Conservation (phyloP, 2,329 filamentous ascomycete species). For the Botryotinia convoluta region DNA sequence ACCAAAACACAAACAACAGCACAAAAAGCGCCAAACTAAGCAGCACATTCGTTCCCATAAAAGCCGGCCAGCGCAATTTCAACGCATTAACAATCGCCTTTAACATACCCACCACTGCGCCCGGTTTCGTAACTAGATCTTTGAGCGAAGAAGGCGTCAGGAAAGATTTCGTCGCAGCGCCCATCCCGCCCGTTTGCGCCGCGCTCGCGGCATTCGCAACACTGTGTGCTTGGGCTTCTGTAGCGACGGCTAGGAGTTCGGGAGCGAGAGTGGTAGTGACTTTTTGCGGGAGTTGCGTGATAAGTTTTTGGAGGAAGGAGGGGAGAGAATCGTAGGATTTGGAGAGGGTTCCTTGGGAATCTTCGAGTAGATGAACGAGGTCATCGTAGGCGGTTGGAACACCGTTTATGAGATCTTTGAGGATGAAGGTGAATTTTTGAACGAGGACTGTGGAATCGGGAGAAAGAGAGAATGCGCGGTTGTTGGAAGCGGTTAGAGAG, state of each 20-base stretch:
- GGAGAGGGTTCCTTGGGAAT: conserved; percentile 59
- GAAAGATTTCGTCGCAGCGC: conserved; percentile 63
- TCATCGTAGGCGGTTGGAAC: conserved; percentile 92
- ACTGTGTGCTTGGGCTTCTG: conserved; percentile 59
- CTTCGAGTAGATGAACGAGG: conserved; percentile 62
- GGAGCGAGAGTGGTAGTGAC: conserved; percentile 73
- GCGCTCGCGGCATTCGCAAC: conserved; percentile 21
- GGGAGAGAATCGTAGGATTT: conserved; percentile 68
- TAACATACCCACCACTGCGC: conserved; percentile 80
- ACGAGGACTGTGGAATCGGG: conserved; percentile 80
- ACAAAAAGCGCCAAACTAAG: conserved; percentile 86
- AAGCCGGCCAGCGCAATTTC: conserved; percentile 82
- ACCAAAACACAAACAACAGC: conserved; percentile 90
- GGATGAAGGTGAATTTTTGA: conserved; percentile 79
- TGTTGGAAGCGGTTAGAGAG: conserved; percentile 79
- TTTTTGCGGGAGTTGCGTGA: conserved; percentile 80
- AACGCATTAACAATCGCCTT: conserved; percentile 88
- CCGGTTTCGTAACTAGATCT: conserved; percentile 79
- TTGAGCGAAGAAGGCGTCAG: conserved; percentile 70
- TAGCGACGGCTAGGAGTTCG: conserved; percentile 75
- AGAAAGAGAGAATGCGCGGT: conserved; percentile 81
- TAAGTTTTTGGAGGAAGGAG: conserved; percentile 76
- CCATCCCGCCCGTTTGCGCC: conserved; percentile 37
- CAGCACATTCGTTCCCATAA: conserved; percentile 86
- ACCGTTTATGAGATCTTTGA: conserved; percentile 89